Evolutionary conservation across 306 rosid genomes (phyloP).

Genomic region (Quercus parvula): DNA sequence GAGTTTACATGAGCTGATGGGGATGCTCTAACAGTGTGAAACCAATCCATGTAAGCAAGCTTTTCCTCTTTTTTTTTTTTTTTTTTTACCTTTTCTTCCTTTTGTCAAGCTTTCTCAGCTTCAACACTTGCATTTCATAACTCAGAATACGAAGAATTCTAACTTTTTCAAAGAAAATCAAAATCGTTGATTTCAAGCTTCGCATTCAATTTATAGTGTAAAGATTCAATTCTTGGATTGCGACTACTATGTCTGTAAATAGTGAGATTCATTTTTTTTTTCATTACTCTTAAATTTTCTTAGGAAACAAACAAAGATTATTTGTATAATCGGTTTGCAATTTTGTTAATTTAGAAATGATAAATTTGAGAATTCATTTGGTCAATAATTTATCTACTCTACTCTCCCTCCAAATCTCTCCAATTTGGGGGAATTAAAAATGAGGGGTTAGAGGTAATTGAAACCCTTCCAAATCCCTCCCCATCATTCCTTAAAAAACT

Average conservation of each 20-base stretch:
- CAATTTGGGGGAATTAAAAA: too few species aligned
- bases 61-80: background rate
- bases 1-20: too few species aligned
- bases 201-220: background rate
- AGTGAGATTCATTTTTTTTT: background rate
- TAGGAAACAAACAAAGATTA: too few species aligned
- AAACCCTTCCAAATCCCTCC: too few species aligned
- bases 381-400: too few species aligned
- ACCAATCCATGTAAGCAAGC: slow-evolving; percentile 28
- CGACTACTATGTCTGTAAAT: background rate
- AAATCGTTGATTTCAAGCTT: background rate
- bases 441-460: too few species aligned
- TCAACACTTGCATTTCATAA: background rate
- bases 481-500: too few species aligned
- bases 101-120: background rate
- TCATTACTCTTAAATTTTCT: too few species aligned
- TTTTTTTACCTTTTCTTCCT: background rate
- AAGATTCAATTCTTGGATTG: background rate
- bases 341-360: too few species aligned
- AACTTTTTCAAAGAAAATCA: background rate
- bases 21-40: background rate
- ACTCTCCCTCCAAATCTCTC: too few species aligned
- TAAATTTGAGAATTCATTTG: too few species aligned
- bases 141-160: background rate
- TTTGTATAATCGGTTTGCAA: too few species aligned